Evolutionary conservation across 257 asterid genomes (phyloP).

Genomic region (Forsythia suspensa): DNA sequence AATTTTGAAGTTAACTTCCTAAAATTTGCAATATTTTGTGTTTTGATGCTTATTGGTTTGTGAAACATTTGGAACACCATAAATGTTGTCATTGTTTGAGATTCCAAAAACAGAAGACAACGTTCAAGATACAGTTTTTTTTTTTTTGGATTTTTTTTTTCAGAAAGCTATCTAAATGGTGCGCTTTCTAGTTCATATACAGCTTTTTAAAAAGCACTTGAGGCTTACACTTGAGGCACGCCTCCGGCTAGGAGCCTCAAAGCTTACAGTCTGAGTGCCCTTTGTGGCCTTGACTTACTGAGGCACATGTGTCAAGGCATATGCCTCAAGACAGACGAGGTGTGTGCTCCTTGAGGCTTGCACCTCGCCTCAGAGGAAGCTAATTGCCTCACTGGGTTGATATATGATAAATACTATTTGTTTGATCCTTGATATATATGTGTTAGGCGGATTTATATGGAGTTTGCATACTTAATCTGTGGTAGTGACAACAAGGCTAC

Average conservation of each 20-base stretch:
- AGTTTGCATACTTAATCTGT: not conserved
- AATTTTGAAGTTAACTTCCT: not conserved
- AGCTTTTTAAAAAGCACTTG: not conserved
- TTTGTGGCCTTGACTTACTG: not conserved
- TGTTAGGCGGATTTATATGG: not conserved
- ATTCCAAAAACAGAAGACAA: not conserved
- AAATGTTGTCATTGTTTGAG: not conserved
- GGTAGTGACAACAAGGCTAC: not conserved
- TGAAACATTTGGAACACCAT: not conserved
- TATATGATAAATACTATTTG: not conserved
- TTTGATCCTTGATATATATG: not conserved
- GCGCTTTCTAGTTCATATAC: not conserved
- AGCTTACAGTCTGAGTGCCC: not conserved
- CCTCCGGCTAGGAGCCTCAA: not conserved
- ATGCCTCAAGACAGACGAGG: not conserved
- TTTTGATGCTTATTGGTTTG: not conserved
- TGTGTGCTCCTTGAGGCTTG: not conserved
- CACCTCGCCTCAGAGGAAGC: not conserved
- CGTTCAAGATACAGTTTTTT: slow-evolving; percentile 2
- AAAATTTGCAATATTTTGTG: not conserved
- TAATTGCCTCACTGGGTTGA: not conserved
- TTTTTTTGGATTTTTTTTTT: not conserved
- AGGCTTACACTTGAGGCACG: not conserved
- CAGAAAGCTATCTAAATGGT: not conserved
- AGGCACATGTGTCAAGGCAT: not conserved